These are phyloP conservation scores for Yarrowia osloensis DNA, from an alignment of 805 yeast genomes.

Conservation along the genomic window DNA sequence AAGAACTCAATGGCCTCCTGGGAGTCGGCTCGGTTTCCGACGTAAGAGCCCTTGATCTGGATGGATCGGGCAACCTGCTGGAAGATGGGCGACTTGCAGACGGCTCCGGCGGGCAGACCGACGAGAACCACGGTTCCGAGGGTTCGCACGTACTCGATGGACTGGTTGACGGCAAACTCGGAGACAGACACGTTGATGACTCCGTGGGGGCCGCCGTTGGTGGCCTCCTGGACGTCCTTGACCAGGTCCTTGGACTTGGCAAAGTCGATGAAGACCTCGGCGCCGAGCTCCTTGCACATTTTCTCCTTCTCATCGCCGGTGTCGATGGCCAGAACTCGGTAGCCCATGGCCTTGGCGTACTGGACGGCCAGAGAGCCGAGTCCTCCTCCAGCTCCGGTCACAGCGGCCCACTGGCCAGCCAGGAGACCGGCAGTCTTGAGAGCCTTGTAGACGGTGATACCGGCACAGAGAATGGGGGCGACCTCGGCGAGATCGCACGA, in stretches of 20 bases:
- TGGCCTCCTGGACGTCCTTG: constrained; percentile 47
- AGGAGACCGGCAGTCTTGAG: constrained; percentile 71
- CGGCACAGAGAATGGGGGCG: constrained; percentile 3
- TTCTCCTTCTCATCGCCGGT: constrained; percentile 65
- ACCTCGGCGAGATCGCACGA: constrained; percentile 1
- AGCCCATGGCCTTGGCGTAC: constrained; percentile 77
- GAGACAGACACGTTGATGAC: constrained; percentile 11
- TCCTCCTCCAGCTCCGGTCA: constrained; percentile 81
- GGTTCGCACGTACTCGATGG: constrained; percentile 47
- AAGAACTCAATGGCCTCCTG: constrained; percentile 58
- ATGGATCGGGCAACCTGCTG: constrained; percentile 57
- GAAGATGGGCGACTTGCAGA: constrained; percentile 54
- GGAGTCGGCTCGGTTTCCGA: constrained; percentile 19
- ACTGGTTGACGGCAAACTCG: constrained; percentile 35
- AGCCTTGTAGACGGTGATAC: constrained; percentile 61
- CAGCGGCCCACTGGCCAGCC: constrained; percentile 75
- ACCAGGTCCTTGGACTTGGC: constrained; percentile 53
- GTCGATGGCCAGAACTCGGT: constrained; percentile 69
- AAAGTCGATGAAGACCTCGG: constrained; percentile 63
- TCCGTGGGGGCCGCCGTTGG: constrained; percentile 52
- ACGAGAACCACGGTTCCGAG: constrained; percentile 63
- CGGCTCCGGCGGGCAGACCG: constrained; percentile 65
- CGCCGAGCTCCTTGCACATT: constrained; percentile 59
- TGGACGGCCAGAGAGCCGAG: constrained; percentile 74
- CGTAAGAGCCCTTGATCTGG: constrained; percentile 46